These are phyloP conservation scores for Xylariales sp. DNA, from an alignment of 2,329 filamentous ascomycete genomes.

Conservation along the genomic window DNA sequence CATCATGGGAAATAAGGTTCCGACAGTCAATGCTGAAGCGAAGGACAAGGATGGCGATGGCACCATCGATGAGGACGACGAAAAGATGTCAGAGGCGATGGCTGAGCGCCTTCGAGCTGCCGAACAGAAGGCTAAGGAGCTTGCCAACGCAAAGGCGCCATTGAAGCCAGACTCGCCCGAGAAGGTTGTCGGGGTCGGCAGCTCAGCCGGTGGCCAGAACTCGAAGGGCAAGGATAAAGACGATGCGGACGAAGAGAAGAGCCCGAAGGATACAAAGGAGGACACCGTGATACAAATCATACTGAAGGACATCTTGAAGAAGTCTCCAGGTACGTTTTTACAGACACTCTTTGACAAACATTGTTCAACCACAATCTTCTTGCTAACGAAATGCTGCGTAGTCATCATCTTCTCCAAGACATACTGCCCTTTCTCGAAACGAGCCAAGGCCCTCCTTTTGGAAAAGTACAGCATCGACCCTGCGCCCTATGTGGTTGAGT, in stretches of 20 bases:
- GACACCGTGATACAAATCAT: constrained; percentile 65
- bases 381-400: constrained; percentile 28
- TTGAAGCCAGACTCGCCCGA: constrained; percentile 55
- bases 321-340: constrained; percentile 65
- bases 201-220: constrained; percentile 47
- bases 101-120: constrained; percentile 62
- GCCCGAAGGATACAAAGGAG: constrained; percentile 45
- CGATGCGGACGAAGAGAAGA: constrained; percentile 47
- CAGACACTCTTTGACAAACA: constrained; percentile 1
- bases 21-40: constrained; percentile 31
- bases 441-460: constrained; percentile 80
- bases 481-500: constrained; percentile 80
- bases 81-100: constrained; percentile 48
- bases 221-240: constrained; percentile 31
- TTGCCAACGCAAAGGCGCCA: constrained; percentile 62
- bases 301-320: constrained; percentile 76
- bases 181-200: constrained; percentile 55
- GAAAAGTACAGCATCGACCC: constrained; percentile 82
- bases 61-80: constrained; percentile 53
- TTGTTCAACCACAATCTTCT: neutral
- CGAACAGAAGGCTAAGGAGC: constrained; percentile 63
- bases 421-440: constrained; percentile 82
- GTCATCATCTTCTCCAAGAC: constrained; percentile 96
- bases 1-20: constrained; percentile 34
- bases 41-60: constrained; percentile 52